A percentile compares a stretch with the other conserved stretches of the same genome.
These are phyloP conservation scores for Fusarium sp. DNA, from an alignment of 2,329 filamentous ascomycete genomes.

Conservation along the genomic window DNA sequence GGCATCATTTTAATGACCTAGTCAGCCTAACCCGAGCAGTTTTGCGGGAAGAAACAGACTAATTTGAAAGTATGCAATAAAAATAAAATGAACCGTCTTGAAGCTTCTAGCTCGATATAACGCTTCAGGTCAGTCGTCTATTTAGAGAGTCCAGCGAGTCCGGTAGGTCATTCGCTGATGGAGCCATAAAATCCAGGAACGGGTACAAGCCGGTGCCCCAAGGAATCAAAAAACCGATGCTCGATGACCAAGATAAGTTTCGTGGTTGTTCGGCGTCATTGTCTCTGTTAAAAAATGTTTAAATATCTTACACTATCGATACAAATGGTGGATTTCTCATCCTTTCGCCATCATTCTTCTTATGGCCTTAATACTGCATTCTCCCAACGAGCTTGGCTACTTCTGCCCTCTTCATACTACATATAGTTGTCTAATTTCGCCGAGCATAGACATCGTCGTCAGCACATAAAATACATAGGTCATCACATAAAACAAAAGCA, in stretches of 20 bases:
- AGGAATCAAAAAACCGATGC: no score
- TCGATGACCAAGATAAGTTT: no score
- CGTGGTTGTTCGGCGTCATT: no score
- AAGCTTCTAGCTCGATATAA: not conserved
- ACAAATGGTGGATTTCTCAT: not conserved
- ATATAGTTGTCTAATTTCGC: not conserved
- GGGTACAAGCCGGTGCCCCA: no score
- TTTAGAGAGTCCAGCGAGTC: not conserved
- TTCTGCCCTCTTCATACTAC: rapidly evolving
- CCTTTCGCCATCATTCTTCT: not conserved
- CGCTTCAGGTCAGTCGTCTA: not conserved
- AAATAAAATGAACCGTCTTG: not conserved
- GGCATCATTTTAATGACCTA: not conserved
- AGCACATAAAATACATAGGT: no score
- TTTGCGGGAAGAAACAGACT: not conserved
- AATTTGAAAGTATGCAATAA: constrained; percentile 7
- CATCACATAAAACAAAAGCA: no score
- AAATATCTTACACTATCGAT: no score
- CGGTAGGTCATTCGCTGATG: not conserved
- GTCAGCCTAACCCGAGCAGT: not conserved
- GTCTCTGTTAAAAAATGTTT: no score
- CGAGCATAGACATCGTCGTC: not conserved
- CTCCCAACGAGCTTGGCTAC: not conserved
- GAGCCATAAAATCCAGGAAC: not conserved
- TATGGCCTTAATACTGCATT: constrained; percentile 5